Conservation (phyloP, 345 rosid genomes). For the Passiflora organensis region DNA sequence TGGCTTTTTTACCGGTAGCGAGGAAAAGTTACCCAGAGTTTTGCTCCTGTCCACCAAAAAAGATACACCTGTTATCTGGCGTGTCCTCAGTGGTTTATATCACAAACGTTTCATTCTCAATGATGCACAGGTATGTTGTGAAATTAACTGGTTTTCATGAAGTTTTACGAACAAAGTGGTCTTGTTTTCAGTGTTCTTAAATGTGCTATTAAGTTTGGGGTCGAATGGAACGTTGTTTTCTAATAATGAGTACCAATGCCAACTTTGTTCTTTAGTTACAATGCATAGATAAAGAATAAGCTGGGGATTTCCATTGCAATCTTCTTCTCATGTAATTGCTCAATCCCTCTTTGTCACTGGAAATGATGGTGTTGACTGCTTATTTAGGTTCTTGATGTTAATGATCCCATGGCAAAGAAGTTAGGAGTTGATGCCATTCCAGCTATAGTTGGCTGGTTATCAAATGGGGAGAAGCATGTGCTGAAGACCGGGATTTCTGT, state of each 20-base stretch:
- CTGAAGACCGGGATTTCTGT: constrained; percentile 65
- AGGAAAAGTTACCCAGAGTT: constrained; percentile 44
- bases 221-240: too few relatives aligned
- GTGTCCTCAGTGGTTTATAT: constrained; percentile 78
- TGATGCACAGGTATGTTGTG: constrained; percentile 53
- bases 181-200: too few relatives aligned
- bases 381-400: constrained; percentile 58
- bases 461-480: constrained; percentile 71
- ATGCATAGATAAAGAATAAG: too few relatives aligned
- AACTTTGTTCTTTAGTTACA: too few relatives aligned
- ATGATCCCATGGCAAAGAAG: constrained; percentile 44
- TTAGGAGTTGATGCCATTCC: constrained; percentile 74
- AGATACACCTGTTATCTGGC: constrained; percentile 81
- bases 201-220: too few relatives aligned
- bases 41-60: constrained; percentile 83
- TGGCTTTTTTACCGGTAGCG: constrained; percentile 29
- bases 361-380: not conserved
- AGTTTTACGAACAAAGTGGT: too few relatives aligned
- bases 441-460: constrained; percentile 79
- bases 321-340: too few relatives aligned
- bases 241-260: too few relatives aligned
- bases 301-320: too few relatives aligned
- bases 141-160: too few relatives aligned
- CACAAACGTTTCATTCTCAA: constrained; percentile 52
- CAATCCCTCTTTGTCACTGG: not conserved